Evolutionary conservation across 2,329 filamentous ascomycete genomes (phyloP), one percentile per base, ranked within the genome.

Genomic region (Sporothrix brasiliensis): DNA sequence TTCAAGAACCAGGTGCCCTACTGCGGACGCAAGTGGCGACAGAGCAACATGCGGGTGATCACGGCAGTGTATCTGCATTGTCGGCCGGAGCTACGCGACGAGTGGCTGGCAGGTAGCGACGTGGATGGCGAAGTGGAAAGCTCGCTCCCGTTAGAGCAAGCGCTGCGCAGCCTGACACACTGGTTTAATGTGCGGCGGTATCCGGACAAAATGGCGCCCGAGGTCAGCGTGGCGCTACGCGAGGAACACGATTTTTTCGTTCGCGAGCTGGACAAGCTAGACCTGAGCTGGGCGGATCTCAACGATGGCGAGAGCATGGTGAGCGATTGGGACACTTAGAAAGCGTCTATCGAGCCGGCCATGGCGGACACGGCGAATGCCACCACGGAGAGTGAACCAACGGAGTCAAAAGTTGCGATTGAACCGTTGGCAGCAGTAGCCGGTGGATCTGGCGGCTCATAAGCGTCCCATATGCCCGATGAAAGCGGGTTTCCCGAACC

Each of bases 1-100:
- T 98, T 98, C 89, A 99, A 99, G 81, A 95, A 93, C 72, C 95
- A 99, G 80, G 95, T 99, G 4, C 95, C 95, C 0, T 99, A 97
- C 83, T 98, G 94, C 79, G 94, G 95, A 27, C 90, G 95, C 56
- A 99, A 99, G 82, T 99, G 95, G 95, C 90, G 95, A 16, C 95
- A 98, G 82, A 90, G 89, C 75, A 98, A 99, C 80, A 99, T 99
- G 95, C 92, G 94, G 69, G 94, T 98, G 77, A 99, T 99, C 77
- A 99, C 95, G 0, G 93, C 94, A 3, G 92, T 99, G 1, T 99
- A 97, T 79, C 84, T 99, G 65, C 92, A 97, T 81, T 97, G 94
- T 77, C 87, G 93, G 9, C 94, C 94, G 0, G 94, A 98, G 79
- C 85, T 99, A 60, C 87, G 94, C 41, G 95, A 99, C 77, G 95